These are phyloP conservation scores for Daldinia eschscholtzii DNA, from an alignment of 2,329 filamentous ascomycete genomes.

Conservation along the genomic window DNA sequence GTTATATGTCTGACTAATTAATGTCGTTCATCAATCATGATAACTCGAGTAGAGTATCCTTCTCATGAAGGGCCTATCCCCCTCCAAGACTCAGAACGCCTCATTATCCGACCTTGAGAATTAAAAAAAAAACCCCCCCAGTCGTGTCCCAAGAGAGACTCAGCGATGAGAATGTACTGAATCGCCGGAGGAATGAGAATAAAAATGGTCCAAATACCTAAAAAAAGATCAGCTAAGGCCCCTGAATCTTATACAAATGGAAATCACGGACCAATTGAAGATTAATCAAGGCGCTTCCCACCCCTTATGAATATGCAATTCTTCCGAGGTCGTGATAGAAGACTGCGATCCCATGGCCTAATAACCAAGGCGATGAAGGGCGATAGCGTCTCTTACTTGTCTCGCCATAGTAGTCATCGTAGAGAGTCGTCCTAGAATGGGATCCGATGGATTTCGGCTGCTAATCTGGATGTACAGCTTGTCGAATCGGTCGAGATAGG, in stretches of 20 bases:
- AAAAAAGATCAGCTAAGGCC: not conserved
- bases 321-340: not conserved
- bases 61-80: not conserved
- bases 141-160: not conserved
- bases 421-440: slow-evolving; percentile 62
- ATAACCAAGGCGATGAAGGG: slow-evolving; percentile 42
- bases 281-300: not conserved
- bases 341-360: slow-evolving; percentile 22
- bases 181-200: not conserved
- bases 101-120: not conserved
- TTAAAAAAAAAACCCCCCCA: not conserved
- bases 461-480: slow-evolving; percentile 65
- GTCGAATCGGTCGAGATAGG: slow-evolving; percentile 66
- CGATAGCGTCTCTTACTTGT: slow-evolving; percentile 45
- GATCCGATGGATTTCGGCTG: slow-evolving; percentile 61
- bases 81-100: slow-evolving; percentile 11
- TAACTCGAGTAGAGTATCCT: slow-evolving; percentile 4
- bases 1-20: slow-evolving; percentile 19
- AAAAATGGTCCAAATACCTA: slow-evolving; percentile 8
- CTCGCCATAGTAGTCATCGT: slow-evolving; percentile 56
- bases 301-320: slow-evolving; percentile 3
- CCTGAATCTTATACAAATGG: not conserved
- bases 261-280: slow-evolving; percentile 18
- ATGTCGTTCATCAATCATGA: slow-evolving; percentile 17
- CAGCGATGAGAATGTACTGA: not conserved